Conservation (phyloP, 306 rosid genomes). For the Ormosia semicastrata region DNA sequence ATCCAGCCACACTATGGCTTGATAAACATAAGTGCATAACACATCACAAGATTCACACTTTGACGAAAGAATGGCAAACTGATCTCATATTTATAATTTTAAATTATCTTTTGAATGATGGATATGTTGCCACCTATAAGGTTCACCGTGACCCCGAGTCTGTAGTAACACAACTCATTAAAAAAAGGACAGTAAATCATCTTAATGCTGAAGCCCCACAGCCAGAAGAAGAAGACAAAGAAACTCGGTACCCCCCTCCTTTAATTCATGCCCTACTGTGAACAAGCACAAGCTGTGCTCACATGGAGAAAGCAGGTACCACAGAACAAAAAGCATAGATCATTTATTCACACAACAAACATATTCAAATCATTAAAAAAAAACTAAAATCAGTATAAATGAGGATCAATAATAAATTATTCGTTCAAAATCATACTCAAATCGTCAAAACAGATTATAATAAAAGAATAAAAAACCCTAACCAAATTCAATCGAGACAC, state of each 20-base stretch:
- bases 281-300: neutral
- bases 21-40: neutral
- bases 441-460: neutral
- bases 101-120: neutral
- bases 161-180: neutral
- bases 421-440: neutral
- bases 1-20: neutral
- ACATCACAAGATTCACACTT: neutral
- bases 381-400: neutral
- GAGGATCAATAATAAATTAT: neutral
- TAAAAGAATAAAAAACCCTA: neutral
- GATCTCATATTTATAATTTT: neutral
- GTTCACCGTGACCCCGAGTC: neutral
- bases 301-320: neutral
- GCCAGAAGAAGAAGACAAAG: neutral
- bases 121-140: neutral
- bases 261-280: neutral
- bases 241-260: neutral
- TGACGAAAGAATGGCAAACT: neutral
- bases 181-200: neutral
- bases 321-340: neutral
- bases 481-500: neutral
- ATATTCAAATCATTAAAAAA: neutral
- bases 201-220: neutral
- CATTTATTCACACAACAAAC: neutral